Evolutionary conservation across 768 basidiomycete genomes (phyloP).

Genomic region (Trichaptum fuscoviolaceum): DNA sequence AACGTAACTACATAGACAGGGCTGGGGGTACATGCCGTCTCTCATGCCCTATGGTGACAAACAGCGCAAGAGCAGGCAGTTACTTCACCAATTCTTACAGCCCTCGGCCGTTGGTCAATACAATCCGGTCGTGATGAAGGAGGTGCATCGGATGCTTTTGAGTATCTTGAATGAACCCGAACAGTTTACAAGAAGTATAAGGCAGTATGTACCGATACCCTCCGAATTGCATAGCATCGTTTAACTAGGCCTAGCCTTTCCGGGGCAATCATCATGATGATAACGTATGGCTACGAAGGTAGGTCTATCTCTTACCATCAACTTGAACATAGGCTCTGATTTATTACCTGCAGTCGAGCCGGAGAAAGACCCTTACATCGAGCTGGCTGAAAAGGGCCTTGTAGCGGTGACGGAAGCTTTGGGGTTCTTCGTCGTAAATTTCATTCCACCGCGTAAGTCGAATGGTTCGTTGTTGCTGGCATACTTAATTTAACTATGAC

Average conservation of each 20-base stretch:
- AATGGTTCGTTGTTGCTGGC: background rate
- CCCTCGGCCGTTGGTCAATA: background rate
- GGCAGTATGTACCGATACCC: background rate
- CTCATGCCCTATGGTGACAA: constrained; percentile 1
- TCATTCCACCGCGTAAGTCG: background rate
- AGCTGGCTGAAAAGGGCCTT: background rate
- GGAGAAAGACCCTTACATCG: background rate
- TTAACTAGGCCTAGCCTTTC: background rate
- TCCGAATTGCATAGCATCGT: background rate
- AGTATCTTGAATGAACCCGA: background rate
- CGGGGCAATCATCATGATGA: constrained; percentile 1
- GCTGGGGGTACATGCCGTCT: background rate
- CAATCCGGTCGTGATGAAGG: background rate
- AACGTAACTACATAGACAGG: constrained; percentile 9
- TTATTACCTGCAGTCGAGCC: background rate
- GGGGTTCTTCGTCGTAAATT: background rate
- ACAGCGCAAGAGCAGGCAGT: background rate
- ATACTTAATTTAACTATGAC: no score
- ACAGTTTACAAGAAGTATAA: background rate
- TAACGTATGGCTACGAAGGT: constrained; percentile 1
- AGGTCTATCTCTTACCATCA: no score
- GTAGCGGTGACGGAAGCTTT: background rate
- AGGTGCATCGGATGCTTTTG: background rate
- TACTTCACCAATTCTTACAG: background rate
- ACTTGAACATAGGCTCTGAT: no score